Conservation (phyloP, 768 basidiomycete species). For the Cantharellus cinnabarinus region DNA sequence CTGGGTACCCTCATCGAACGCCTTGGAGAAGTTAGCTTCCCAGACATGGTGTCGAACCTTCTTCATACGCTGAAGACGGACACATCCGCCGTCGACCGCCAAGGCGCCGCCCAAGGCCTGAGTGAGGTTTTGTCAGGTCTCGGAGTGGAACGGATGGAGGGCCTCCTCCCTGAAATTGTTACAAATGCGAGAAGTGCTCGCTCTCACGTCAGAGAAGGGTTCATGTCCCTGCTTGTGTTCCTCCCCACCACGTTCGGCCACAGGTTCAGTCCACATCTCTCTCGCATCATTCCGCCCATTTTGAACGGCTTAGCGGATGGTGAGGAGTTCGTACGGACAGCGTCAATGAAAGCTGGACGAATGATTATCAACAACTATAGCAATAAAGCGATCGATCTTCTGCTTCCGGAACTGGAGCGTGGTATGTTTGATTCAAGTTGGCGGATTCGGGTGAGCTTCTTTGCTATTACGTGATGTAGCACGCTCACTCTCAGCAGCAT, state of each 20-base stretch:
- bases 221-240: conserved; percentile 93
- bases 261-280: conserved; percentile 88
- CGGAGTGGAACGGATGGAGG: conserved; percentile 94
- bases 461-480: conserved; percentile 5
- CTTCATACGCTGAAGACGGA: conserved; percentile 79
- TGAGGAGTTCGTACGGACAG: conserved; percentile 90
- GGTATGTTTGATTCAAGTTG: conserved; percentile 91
- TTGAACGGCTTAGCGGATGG: conserved; percentile 76
- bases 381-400: conserved; percentile 71
- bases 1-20: conserved; percentile 93
- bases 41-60: conserved; percentile 80
- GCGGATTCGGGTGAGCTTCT: conserved; percentile 59
- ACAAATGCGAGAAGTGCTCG: conserved; percentile 75
- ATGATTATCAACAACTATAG: conserved; percentile 97
- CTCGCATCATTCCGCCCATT: conserved; percentile 85
- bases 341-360: conserved; percentile 94
- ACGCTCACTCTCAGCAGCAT: conserved; percentile 32
- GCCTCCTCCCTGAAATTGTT: conserved; percentile 83
- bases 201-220: conserved; percentile 87
- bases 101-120: conserved; percentile 93
- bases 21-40: conserved; percentile 85
- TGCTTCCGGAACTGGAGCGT: conserved; percentile 81
- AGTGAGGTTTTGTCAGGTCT: conserved; percentile 88
- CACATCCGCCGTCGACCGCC: conserved; percentile 85
- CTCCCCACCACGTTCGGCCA: conserved; percentile 90